Evolutionary conservation across 306 rosid genomes (phyloP), one percentile per base, ranked within the genome.

Genomic region (Vigna angularis): DNA sequence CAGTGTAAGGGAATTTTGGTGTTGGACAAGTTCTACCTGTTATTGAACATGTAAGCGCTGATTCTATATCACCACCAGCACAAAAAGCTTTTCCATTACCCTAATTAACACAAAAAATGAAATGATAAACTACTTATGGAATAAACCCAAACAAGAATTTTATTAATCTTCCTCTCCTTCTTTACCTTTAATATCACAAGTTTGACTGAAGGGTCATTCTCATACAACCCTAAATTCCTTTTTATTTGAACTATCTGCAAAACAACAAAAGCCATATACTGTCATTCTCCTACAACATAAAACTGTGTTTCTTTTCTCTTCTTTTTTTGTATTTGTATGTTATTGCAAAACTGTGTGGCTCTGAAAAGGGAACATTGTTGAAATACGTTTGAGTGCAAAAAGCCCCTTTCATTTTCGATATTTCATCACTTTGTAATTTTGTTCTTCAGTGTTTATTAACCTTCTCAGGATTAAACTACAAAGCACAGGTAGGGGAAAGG

Each of bases 141-240:
- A 26, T 26, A 26, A 26, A 26, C 28, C 2, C 28, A 26, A 26
- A 26, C 3, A 26, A 26, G 28, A 2, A 26, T 2, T 26, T 26
- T 26, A 26, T 26, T 26, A 26, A 26, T 26, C 28, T 26, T 26
- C 28, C 28, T 26, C 28, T 26, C 28, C 3, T 26, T 26, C 28
- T 17, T 32, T 64, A 82, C 82, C 82, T 82, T 65, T 10, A 82
- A 55, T 34, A 77, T 72, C n/a, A 77, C 66, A 56, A 82, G 66
- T 72, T 77, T 44, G 47, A 82, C 65, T 1, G 40, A 52, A 22
- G 78, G 20, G 53, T 71, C 82, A 10, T 64, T 76, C 79, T 82
- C 85, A 77, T 65, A 64, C 70, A 70, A 30, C 16, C 12, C 45
- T 49, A 82, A 47, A 16, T 64, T 82, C 38, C 22, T 55, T 15